These are phyloP conservation scores for Dacryopinax primogenitus DNA, from an alignment of 768 basidiomycete genomes.

Conservation along the genomic window DNA sequence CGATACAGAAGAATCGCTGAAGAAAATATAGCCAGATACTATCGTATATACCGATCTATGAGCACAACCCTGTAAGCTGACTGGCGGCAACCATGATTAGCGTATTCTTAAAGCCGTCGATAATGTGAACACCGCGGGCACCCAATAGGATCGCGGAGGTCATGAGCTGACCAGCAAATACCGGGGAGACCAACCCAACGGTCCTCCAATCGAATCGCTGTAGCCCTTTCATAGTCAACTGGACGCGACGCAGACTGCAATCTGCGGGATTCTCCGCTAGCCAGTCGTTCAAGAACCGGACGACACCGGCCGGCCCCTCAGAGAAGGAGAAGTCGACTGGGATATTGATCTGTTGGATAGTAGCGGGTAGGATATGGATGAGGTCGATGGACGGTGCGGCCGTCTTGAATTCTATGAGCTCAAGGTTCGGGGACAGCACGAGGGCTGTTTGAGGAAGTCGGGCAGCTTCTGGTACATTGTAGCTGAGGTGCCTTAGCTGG, in stretches of 20 bases:
- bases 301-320: background rate
- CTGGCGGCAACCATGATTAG: background rate
- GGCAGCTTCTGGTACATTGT: constrained; percentile 35
- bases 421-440: constrained; percentile 25
- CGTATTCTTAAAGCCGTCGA: background rate
- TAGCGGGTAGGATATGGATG: background rate
- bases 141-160: background rate
- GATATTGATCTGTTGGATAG: background rate
- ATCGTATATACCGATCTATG: background rate
- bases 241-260: background rate
- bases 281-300: background rate
- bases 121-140: background rate
- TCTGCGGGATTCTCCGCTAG: background rate
- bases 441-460: constrained; percentile 34
- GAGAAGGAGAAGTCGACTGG: background rate
- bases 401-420: background rate
- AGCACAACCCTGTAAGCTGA: background rate
- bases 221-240: background rate
- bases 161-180: background rate
- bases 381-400: background rate
- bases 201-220: background rate
- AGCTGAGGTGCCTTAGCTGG: background rate
- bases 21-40: too few species aligned
- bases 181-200: background rate
- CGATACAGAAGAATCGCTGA: too few species aligned